Conservation (phyloP, 805 yeast genomes). For the Wickerhamomyces queroliae region DNA sequence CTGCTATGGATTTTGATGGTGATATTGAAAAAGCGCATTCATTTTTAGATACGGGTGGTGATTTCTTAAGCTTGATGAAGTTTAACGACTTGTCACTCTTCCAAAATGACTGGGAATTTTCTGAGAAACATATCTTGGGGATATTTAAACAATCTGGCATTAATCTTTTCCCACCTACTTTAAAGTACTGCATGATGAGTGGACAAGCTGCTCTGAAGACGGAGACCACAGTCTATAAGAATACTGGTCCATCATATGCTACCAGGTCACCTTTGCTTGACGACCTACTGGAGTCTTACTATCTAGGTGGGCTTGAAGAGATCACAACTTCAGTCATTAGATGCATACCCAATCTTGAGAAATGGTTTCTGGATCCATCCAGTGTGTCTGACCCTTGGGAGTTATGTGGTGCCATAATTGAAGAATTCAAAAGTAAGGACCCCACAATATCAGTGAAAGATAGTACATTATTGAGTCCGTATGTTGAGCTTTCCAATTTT, state of each 20-base stretch:
- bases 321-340: conserved; percentile 31
- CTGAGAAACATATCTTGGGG: conserved; percentile 36
- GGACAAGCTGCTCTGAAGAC: conserved; percentile 47
- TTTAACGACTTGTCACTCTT: conserved; percentile 23
- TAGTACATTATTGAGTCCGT: conserved; percentile 16
- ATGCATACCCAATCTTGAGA: conserved; percentile 32
- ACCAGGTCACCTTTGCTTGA: conserved; percentile 38
- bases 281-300: conserved; percentile 39
- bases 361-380: conserved; percentile 34
- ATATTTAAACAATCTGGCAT: conserved; percentile 35
- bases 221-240: conserved; percentile 28
- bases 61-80: conserved; percentile 41
- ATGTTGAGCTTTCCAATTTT: conserved; percentile 29
- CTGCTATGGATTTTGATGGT: conserved; percentile 50
- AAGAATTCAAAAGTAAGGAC: not conserved
- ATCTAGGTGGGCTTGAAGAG: conserved; percentile 48
- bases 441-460: not conserved
- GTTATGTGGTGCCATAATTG: conserved; percentile 25
- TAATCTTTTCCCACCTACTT: conserved; percentile 24
- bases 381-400: conserved; percentile 24
- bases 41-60: conserved; percentile 60
- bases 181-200: conserved; percentile 45
- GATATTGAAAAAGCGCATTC: conserved; percentile 43
- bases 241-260: conserved; percentile 4
- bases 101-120: conserved; percentile 34